phyloP scores from a whole-genome alignment of 169 alveolate species.

The Plasmodium yoelii region DNA sequence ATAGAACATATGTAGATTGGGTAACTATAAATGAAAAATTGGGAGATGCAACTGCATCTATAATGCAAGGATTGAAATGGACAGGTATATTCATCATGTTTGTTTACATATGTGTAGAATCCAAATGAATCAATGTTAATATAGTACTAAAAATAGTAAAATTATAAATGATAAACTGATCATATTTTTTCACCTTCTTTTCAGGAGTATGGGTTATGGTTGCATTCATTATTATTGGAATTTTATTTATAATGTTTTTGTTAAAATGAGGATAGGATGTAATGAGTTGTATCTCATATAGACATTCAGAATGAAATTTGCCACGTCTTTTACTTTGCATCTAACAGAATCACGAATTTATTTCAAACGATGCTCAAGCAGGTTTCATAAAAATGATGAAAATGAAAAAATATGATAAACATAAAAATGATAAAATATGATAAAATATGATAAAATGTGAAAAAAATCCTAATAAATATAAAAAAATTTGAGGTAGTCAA shows the following conservation, averaged over 20 bases:
- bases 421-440: too few species aligned
- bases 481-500: constrained; percentile 49
- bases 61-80: constrained; percentile 84
- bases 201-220: constrained; percentile 72
- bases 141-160: constrained; percentile 12
- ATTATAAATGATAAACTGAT: not conserved
- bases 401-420: too few species aligned
- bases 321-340: too few species aligned
- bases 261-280: constrained; percentile 18
- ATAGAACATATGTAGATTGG: constrained; percentile 93
- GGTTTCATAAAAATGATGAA: too few species aligned
- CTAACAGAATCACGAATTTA: too few species aligned
- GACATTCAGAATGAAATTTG: not conserved
- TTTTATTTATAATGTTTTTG: constrained; percentile 53
- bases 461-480: constrained; percentile 12
- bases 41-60: constrained; percentile 86
- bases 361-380: too few species aligned
- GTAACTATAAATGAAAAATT: constrained; percentile 89
- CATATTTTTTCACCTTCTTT: not conserved
- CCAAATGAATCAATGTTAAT: not conserved
- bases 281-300: not conserved
- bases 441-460: too few species aligned
- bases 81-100: constrained; percentile 71
- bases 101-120: not conserved
- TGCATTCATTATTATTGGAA: constrained; percentile 41